phyloP scores from a whole-genome alignment of 352 stramenopile species.

The Hyaloperonospora brassicae region DNA sequence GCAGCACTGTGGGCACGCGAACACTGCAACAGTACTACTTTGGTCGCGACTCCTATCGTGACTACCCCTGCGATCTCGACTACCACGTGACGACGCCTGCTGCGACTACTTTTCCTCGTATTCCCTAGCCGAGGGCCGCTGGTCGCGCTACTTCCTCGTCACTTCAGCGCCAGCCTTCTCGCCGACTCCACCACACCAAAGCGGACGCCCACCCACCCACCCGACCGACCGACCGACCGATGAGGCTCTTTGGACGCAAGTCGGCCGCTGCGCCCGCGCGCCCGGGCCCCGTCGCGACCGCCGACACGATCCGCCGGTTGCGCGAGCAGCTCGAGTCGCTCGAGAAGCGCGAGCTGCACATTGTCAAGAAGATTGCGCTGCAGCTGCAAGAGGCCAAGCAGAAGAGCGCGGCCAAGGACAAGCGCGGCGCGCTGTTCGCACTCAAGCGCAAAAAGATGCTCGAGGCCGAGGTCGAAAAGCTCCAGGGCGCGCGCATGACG shows the following conservation, averaged over 20 bases:
- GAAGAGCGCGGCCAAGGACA: slow-evolving; percentile 95
- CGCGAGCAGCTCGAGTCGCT: slow-evolving; percentile 86
- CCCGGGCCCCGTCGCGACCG: slow-evolving; percentile 54
- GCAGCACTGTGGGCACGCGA: no score
- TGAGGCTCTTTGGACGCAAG: slow-evolving; percentile 86
- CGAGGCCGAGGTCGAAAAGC: slow-evolving; percentile 96
- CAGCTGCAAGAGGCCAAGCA: slow-evolving; percentile 92
- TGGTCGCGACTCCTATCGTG: no score
- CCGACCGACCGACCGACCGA: slow-evolving; percentile 11
- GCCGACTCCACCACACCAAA: no score
- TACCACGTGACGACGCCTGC: no score
- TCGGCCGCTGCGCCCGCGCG: slow-evolving; percentile 44
- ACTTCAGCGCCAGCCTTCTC: no score
- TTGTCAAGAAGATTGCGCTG: slow-evolving; percentile 93
- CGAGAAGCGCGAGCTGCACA: slow-evolving; percentile 92
- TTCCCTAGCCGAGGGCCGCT: no score
- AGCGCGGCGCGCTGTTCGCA: slow-evolving; percentile 94
- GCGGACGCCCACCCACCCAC: no score
- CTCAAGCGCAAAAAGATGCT: slow-evolving; percentile 99
- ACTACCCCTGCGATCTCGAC: no score
- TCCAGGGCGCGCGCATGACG: slow-evolving; percentile 94
- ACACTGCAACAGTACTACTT: no score
- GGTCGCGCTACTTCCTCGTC: no score
- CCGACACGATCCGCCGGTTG: slow-evolving; percentile 87
- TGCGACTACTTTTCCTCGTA: no score